Conservation (phyloP, 2,329 filamentous ascomycete species). For the Fusarium sp. region DNA sequence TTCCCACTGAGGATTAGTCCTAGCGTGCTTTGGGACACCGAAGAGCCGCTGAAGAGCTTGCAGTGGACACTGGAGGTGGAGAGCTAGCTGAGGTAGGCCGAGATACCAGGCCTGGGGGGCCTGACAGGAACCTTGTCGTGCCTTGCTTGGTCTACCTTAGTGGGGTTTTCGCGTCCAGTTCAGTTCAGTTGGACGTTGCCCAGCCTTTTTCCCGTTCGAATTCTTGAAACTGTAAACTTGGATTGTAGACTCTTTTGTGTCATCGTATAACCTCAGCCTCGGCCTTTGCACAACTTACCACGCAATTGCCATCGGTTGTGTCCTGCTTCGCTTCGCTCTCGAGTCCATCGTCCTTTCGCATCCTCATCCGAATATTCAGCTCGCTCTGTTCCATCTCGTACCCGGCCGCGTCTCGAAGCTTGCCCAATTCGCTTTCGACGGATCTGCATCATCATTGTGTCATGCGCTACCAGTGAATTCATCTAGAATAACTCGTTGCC, state of each 20-base stretch:
- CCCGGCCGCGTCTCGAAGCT: conserved; percentile 9
- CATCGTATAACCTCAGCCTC: conserved; percentile 12
- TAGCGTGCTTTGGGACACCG: conserved; percentile 19
- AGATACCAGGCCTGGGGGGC: background rate
- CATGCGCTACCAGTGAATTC: conserved; percentile 28
- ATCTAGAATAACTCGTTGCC: conserved; percentile 2
- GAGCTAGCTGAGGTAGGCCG: background rate
- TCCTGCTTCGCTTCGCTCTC: background rate
- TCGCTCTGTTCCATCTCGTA: background rate
- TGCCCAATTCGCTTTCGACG: conserved; percentile 9
- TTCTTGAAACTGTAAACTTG: conserved; percentile 13
- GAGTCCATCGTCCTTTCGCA: background rate
- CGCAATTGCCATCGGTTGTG: background rate
- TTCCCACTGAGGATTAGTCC: background rate
- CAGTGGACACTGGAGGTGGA: background rate
- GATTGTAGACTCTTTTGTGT: conserved; percentile 5
- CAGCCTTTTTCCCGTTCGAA: conserved; percentile 29
- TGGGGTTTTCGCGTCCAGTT: conserved; percentile 29
- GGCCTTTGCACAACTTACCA: background rate
- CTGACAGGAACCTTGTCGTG: conserved; percentile 11
- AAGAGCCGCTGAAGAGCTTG: conserved; percentile 24
- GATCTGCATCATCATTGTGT: conserved; percentile 36
- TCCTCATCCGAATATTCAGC: background rate
- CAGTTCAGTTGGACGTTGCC: conserved; percentile 18
- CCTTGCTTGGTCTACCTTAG: conserved; percentile 22